Percentiles rank a stretch among this genome's conserved stretches.
Evolutionary conservation across 345 rosid species (phyloP).

Genomic region (Hibiscus syriacus): DNA sequence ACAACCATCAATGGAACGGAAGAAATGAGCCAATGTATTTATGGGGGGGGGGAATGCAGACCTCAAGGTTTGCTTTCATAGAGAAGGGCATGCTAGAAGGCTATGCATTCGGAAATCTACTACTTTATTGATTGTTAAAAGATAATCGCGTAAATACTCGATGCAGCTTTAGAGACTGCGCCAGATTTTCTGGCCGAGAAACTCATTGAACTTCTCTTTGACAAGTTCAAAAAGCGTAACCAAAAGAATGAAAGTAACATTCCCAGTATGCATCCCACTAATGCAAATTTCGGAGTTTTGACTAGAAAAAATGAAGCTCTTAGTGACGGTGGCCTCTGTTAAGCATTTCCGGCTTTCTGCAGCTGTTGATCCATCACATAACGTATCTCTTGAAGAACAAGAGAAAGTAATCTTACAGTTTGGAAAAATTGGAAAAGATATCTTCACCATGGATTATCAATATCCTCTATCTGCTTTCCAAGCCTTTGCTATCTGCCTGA

Average conservation of each 20-base stretch:
- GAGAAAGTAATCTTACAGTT: constrained; percentile 85
- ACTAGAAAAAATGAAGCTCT: neutral
- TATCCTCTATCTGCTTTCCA: constrained; percentile 92
- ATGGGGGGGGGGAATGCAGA: too few species aligned
- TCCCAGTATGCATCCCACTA: neutral
- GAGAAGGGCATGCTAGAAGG: too few species aligned
- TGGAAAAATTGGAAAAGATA: constrained; percentile 89
- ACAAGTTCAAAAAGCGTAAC: too few species aligned
- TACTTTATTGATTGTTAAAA: neutral
- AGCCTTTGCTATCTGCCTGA: constrained; percentile 85
- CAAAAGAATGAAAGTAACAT: neutral
- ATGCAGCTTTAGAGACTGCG: neutral
- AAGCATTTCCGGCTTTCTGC: constrained; percentile 96
- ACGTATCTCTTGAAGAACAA: constrained; percentile 51
- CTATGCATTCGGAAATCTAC: neutral
- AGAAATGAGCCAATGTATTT: too few species aligned
- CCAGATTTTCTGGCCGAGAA: neutral
- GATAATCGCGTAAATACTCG: neutral
- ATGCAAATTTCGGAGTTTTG: neutral
- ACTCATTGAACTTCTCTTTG: neutral
- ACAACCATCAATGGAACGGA: neutral
- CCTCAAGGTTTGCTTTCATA: too few species aligned
- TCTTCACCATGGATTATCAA: constrained; percentile 88
- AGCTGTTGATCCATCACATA: constrained; percentile 51
- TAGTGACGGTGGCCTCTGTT: constrained; percentile 70